Percentiles rank a stretch among this genome's conserved stretches.
These are phyloP conservation scores for Lactuca saligna DNA, from an alignment of 129 eudicot species.

Conservation along the genomic window DNA sequence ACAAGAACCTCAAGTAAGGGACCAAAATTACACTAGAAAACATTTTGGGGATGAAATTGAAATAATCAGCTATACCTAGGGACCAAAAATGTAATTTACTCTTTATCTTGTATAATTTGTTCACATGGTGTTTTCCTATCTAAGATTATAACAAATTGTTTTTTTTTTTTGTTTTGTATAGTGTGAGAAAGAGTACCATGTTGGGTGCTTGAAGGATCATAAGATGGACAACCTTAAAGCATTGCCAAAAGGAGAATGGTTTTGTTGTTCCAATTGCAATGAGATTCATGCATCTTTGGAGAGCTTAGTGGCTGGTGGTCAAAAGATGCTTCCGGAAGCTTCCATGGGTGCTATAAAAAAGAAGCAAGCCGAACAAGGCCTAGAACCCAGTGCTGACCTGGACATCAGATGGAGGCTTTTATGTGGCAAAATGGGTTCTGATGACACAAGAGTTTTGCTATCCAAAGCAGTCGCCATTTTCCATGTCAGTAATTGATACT, in stretches of 20 bases:
- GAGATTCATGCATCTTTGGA: conserved; percentile 49
- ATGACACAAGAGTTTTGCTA: conserved; percentile 55
- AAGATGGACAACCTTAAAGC: conserved; percentile 64
- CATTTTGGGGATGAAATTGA: no score
- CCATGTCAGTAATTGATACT: conserved; percentile 55
- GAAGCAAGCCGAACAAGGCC: conserved; percentile 48
- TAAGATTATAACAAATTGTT: background rate
- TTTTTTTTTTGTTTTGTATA: conserved; percentile 24
- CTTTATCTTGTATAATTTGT: background rate
- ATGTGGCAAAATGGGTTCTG: conserved; percentile 61
- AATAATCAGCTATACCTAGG: background rate
- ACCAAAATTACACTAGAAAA: no score
- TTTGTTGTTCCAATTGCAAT: conserved; percentile 62
- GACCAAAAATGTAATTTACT: background rate
- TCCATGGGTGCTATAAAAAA: conserved; percentile 42
- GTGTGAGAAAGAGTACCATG: conserved; percentile 95
- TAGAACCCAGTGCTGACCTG: conserved; percentile 37
- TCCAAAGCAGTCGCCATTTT: conserved; percentile 82
- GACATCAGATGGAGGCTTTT: conserved; percentile 85
- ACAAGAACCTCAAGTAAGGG: no score
- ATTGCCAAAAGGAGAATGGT: conserved; percentile 75
- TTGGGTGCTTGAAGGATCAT: conserved; percentile 75
- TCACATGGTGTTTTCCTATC: background rate
- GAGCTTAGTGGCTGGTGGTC: conserved; percentile 51
- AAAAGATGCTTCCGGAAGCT: conserved; percentile 53